Conservation (phyloP, 768 basidiomycete species). For the Pleurotus citrinopileatus region DNA sequence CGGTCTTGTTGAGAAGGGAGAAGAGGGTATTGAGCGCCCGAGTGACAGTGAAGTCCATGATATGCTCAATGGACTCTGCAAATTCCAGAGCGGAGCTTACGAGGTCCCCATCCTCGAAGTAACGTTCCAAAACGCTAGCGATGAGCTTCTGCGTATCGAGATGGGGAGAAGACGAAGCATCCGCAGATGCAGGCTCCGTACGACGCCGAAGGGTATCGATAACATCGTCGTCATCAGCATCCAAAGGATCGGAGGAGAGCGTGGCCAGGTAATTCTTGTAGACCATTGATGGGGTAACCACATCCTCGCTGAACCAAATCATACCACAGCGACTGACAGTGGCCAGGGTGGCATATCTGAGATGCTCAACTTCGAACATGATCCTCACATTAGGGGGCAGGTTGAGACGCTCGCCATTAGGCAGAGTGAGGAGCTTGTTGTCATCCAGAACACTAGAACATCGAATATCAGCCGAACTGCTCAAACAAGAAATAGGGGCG, state of each 20-base stretch:
- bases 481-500: conserved; percentile 1
- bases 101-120: conserved; percentile 80
- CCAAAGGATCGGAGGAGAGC: conserved; percentile 71
- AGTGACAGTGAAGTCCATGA: conserved; percentile 96
- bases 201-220: conserved; percentile 63
- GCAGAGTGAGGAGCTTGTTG: conserved; percentile 94
- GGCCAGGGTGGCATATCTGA: conserved; percentile 94
- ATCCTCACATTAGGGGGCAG: conserved; percentile 96
- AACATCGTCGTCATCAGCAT: conserved; percentile 85
- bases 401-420: conserved; percentile 97
- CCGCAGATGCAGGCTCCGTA: conserved; percentile 40
- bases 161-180: conserved; percentile 56
- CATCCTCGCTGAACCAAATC: conserved; percentile 99
- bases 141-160: conserved; percentile 76
- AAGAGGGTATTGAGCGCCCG: conserved; percentile 95
- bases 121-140: conserved; percentile 71
- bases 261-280: conserved; percentile 85
- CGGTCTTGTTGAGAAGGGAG: conserved; percentile 95
- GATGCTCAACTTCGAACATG: conserved; percentile 99
- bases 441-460: conserved; percentile 88
- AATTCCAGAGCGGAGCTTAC: conserved; percentile 76
- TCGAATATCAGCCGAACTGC: conserved; percentile 12
- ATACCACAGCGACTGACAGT: conserved; percentile 99
- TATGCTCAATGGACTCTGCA: conserved; percentile 88
- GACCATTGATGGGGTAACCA: conserved; percentile 89